Percentiles rank a stretch among this genome's conserved stretches.
phyloP scores from a whole-genome alignment of 2,329 filamentous ascomycete species.

The Fusarium oligoseptatum region DNA sequence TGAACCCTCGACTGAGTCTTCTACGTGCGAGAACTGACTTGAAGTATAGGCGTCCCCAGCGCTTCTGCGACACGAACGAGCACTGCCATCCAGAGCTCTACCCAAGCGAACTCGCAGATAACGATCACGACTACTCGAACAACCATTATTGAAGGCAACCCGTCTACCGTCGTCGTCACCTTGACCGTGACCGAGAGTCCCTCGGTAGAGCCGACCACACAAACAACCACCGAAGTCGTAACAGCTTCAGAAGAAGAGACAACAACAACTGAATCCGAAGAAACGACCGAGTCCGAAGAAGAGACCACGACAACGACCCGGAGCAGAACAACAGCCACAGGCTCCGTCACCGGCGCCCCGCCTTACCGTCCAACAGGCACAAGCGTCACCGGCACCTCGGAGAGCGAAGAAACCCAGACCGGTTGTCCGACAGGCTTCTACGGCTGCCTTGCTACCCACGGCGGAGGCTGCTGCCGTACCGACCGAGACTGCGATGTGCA shows the following conservation, averaged over 20 bases:
- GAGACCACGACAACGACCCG: slow-evolving; percentile 4
- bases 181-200: slow-evolving; percentile 55
- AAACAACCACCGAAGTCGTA: slow-evolving; percentile 50
- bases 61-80: slow-evolving; percentile 46
- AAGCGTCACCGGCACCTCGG: slow-evolving; percentile 50
- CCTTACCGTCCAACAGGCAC: slow-evolving; percentile 62
- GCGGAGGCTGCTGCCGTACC: slow-evolving; percentile 87
- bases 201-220: slow-evolving; percentile 54
- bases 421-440: slow-evolving; percentile 92
- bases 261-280: slow-evolving; percentile 14
- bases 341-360: slow-evolving; percentile 54
- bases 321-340: slow-evolving; percentile 50
- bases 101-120: slow-evolving; percentile 27
- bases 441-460: slow-evolving; percentile 86
- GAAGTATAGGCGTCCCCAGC: slow-evolving; percentile 49
- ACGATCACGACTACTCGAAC: slow-evolving; percentile 58
- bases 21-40: slow-evolving; percentile 12
- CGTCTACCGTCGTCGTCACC: slow-evolving; percentile 58
- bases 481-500: slow-evolving; percentile 87
- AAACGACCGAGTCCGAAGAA: not conserved
- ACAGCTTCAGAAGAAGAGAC: slow-evolving; percentile 44
- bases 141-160: slow-evolving; percentile 51
- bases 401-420: slow-evolving; percentile 51
- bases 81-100: slow-evolving; percentile 36
- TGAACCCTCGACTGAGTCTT: slow-evolving; percentile 34